Percentiles rank a stretch among this genome's conserved stretches.
Evolutionary conservation across 805 yeast genomes (phyloP).

Genomic region (Zygosaccharomyces bailii): DNA sequence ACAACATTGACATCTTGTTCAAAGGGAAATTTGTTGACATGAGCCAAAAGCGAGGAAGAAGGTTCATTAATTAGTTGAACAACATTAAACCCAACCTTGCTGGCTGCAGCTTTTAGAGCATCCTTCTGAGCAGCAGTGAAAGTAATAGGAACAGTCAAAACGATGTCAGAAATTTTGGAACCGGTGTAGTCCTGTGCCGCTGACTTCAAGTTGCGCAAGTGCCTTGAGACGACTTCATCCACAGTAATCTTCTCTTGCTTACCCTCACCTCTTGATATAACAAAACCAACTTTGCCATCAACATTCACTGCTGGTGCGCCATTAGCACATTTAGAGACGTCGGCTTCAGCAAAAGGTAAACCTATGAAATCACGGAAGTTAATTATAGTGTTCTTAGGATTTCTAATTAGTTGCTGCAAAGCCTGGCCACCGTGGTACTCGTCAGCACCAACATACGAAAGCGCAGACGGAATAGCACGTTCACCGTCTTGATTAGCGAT

Average conservation of each 20-base stretch:
- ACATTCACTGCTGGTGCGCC: constrained; percentile 38
- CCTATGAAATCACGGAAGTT: constrained; percentile 95
- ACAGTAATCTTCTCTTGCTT: constrained; percentile 57
- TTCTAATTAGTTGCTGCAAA: constrained; percentile 84
- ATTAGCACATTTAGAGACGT: constrained; percentile 62
- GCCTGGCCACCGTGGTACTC: constrained; percentile 99
- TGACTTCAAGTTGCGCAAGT: constrained; percentile 69
- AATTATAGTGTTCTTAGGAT: constrained; percentile 78
- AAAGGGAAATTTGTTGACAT: constrained; percentile 48
- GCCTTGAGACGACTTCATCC: constrained; percentile 79
- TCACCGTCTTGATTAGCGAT: constrained; percentile 99
- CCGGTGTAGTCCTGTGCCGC: constrained; percentile 96
- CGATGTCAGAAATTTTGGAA: constrained; percentile 71
- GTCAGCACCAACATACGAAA: constrained; percentile 88
- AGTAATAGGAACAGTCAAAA: constrained; percentile 86
- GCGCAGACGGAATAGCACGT: constrained; percentile 89
- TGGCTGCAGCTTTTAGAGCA: constrained; percentile 58
- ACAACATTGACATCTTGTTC: constrained; percentile 42
- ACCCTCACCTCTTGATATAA: constrained; percentile 48
- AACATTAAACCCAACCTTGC: constrained; percentile 71
- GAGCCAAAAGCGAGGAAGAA: constrained; percentile 84
- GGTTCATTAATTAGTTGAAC: constrained; percentile 91
- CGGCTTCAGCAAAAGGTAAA: constrained; percentile 63
- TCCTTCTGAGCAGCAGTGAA: constrained; percentile 70
- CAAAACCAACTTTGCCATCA: constrained; percentile 68